These are phyloP conservation scores for Capronia epimyces DNA, from an alignment of 2,329 filamentous ascomycete species.

Conservation along the genomic window DNA sequence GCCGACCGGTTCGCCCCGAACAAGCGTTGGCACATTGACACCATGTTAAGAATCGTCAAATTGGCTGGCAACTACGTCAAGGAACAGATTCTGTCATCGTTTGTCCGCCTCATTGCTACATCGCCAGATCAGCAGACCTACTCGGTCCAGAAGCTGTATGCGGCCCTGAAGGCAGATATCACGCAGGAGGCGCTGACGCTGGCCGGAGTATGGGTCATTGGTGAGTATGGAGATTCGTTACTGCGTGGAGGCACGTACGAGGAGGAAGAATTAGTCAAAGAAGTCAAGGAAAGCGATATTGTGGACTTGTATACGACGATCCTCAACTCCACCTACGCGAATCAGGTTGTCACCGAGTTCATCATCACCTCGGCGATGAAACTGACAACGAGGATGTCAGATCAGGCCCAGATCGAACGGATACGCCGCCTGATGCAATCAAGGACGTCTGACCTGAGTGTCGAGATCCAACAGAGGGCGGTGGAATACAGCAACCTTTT, in stretches of 20 bases:
- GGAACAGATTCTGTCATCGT: constrained; percentile 94
- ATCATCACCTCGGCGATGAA: constrained; percentile 95
- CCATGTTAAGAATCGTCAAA: constrained; percentile 88
- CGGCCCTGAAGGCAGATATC: constrained; percentile 87
- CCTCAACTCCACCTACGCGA: constrained; percentile 89
- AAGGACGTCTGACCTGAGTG: constrained; percentile 80
- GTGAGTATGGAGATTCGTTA: constrained; percentile 91
- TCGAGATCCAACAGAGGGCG: constrained; percentile 92
- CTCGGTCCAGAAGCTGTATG: constrained; percentile 89
- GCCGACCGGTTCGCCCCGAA: constrained; percentile 94
- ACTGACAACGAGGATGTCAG: constrained; percentile 78
- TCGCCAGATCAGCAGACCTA: constrained; percentile 94
- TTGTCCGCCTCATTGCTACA: constrained; percentile 90
- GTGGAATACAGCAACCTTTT: constrained; percentile 97
- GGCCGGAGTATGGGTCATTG: constrained; percentile 93
- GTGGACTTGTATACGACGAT: constrained; percentile 90
- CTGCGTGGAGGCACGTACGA: constrained; percentile 85
- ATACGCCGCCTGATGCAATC: constrained; percentile 70
- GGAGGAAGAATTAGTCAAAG: constrained; percentile 79
- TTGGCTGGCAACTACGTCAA: constrained; percentile 95
- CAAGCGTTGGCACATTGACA: constrained; percentile 98
- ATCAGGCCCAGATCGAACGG: constrained; percentile 78
- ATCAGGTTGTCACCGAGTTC: constrained; percentile 87
- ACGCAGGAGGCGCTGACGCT: constrained; percentile 93
- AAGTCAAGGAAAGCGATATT: constrained; percentile 81